phyloP scores from a whole-genome alignment of 225 moss, liverwort and hornwort species.

The Polytrichum commune region DNA sequence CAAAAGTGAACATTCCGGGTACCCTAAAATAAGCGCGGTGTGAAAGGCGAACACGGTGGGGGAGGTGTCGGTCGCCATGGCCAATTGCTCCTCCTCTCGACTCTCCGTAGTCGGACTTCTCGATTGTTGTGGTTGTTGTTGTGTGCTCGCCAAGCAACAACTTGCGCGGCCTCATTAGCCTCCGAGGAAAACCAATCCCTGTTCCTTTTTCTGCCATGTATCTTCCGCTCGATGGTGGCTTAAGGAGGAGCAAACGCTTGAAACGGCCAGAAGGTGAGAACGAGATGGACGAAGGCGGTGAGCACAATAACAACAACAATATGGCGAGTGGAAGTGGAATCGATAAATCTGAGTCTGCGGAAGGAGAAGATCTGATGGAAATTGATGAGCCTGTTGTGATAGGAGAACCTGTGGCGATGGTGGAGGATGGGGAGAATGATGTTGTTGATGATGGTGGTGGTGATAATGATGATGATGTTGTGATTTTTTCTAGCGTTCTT shows the following conservation, averaged over 20 bases:
- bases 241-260: slow-evolving; percentile 10
- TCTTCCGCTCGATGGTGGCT: not conserved
- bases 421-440: not conserved
- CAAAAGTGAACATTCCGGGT: no score
- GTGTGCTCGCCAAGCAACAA: no score
- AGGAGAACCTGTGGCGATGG: not conserved
- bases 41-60: no score
- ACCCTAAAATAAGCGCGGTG: no score
- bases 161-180: no score
- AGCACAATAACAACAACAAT: no score
- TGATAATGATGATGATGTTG: not conserved
- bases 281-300: not conserved
- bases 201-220: no score
- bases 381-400: not conserved
- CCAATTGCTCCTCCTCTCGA: no score
- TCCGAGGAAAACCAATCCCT: no score
- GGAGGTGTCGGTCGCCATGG: no score
- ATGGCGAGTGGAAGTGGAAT: not conserved
- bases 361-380: not conserved
- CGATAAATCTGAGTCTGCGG: not conserved
- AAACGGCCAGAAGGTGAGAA: not conserved
- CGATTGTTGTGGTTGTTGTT: no score
- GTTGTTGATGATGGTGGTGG: not conserved
- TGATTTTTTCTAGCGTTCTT: not conserved
- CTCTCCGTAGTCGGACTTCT: no score